These are phyloP conservation scores for Mycena citricolor DNA, from an alignment of 1,284 basidiomycete genomes.

Conservation along the genomic window DNA sequence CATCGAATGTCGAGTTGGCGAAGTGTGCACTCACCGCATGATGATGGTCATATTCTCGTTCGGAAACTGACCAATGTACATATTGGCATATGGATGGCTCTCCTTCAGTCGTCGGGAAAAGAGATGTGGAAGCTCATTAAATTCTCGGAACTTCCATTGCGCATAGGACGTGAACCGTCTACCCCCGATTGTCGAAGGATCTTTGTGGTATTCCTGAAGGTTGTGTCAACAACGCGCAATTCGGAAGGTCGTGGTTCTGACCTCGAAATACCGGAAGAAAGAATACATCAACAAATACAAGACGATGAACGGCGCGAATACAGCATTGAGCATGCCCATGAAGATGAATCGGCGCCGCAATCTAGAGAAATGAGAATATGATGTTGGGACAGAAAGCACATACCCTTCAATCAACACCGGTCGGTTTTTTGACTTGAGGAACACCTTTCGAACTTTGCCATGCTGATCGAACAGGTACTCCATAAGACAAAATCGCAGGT, in stretches of 20 bases:
- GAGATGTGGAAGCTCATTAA: conserved; percentile 95
- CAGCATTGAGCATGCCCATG: conserved; percentile 93
- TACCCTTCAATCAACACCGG: conserved; percentile 81
- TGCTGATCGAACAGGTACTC: conserved; percentile 89
- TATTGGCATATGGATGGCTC: conserved; percentile 86
- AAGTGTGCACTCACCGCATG: conserved; percentile 66
- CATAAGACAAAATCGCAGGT: conserved; percentile 91
- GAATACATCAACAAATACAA: conserved; percentile 97
- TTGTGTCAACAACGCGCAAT: too few relatives aligned
- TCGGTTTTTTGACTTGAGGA: conserved; percentile 83
- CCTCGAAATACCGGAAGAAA: conserved; percentile 99
- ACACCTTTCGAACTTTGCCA: conserved; percentile 88
- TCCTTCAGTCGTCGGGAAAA: conserved; percentile 86
- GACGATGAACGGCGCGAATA: conserved; percentile 96
- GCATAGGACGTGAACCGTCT: conserved; percentile 94
- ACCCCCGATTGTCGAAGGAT: conserved; percentile 91
- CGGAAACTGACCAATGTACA: conserved; percentile 97
- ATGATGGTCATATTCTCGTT: conserved; percentile 90
- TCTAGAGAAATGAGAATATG: conserved; percentile 41
- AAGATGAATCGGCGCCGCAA: conserved; percentile 87
- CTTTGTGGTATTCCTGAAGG: conserved; percentile 96
- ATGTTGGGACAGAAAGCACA: conserved; percentile 30
- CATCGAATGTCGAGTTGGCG: conserved; percentile 52
- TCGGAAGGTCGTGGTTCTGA: conserved; percentile 36
- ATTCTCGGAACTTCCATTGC: conserved; percentile 98